Base-by-base conservation (phyloP, 805 yeast genomes). In the Yamadazyma akitaensis region DNA sequence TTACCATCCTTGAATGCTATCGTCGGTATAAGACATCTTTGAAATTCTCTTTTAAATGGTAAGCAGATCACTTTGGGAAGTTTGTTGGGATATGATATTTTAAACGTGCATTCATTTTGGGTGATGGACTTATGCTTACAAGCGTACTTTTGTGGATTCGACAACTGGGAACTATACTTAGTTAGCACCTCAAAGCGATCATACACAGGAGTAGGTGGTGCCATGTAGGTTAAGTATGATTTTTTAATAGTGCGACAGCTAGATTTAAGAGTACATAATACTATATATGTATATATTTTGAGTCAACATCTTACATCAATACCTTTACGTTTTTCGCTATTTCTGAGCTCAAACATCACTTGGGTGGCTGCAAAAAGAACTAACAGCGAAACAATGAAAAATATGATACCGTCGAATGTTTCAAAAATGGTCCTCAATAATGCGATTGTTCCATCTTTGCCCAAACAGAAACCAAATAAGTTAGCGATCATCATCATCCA, bases 401-500 rank as follows among this genome's bases (percentile, higher is more conserved):
- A 85, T 18, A 68, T 66, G 34, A 86, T 60, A 0, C 98, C 98
- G 9, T 75, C 70, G 14, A 70, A 63, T 0, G 98, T 89, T 21
- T 78, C 72, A 56, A 90, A 79, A 79, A 92, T 82, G 44, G 84
- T 91, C 17, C 63, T 59, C 18, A 92, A 67, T 53, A 92, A 73
- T 36, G 75, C 70, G 24, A 74, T 54, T 24, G 91, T 82, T 1
- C 99, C 99, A 49, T 89, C 96, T 25, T 82, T 73, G 8, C 97
- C 98, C 30, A 94, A 74, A 57, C 97, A 94, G 65, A 94, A 94
- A 0, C 99, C 99, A 59, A 86, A 89, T 44, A 95, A 67, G 58
- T 94, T 94, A 13, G 98, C 98, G 53, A 90, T 77, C 90, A 94
- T 90, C 99, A 94, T 92, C 85, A 92, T 78, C 96, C 97, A 92